A percentile compares a stretch with the other conserved stretches of the same genome.
Conservation (phyloP, 768 basidiomycete species). For the Russula virescens region DNA sequence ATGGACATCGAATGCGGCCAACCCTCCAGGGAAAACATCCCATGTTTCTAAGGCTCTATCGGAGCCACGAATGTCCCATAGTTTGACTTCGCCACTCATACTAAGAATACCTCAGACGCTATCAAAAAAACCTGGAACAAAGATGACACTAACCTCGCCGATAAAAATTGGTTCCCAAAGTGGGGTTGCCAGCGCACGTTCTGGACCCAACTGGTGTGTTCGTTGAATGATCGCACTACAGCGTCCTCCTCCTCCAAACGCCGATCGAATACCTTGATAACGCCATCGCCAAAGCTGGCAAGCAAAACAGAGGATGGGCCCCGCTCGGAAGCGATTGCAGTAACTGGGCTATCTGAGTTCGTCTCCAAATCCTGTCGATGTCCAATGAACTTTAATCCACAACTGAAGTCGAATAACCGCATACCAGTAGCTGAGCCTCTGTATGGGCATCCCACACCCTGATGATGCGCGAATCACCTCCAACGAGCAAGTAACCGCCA, state of each 20-base stretch:
- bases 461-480: slow-evolving; percentile 85
- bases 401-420: slow-evolving; percentile 25
- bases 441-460: slow-evolving; percentile 94
- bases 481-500: slow-evolving; percentile 78
- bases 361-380: slow-evolving; percentile 74
- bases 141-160: slow-evolving; percentile 77
- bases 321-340: slow-evolving; percentile 73
- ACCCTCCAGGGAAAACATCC: slow-evolving; percentile 61
- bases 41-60: slow-evolving; percentile 56
- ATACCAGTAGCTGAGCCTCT: slow-evolving; percentile 69
- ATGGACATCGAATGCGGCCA: slow-evolving; percentile 86
- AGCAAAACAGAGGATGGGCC: slow-evolving; percentile 75
- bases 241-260: slow-evolving; percentile 80
- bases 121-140: background rate
- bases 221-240: slow-evolving; percentile 68
- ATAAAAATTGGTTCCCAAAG: slow-evolving; percentile 63
- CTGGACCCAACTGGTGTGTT: slow-evolving; percentile 84
- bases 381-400: background rate
- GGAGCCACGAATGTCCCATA: slow-evolving; percentile 80
- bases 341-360: slow-evolving; percentile 84
- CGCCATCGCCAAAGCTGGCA: slow-evolving; percentile 90
- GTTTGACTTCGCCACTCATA: slow-evolving; percentile 79
- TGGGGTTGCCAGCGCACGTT: slow-evolving; percentile 82
- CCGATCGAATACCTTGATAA: slow-evolving; percentile 85
- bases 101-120: slow-evolving; percentile 37